Base-by-base conservation (phyloP, 768 basidiomycete species). In the Sarcodon aspratus region DNA sequence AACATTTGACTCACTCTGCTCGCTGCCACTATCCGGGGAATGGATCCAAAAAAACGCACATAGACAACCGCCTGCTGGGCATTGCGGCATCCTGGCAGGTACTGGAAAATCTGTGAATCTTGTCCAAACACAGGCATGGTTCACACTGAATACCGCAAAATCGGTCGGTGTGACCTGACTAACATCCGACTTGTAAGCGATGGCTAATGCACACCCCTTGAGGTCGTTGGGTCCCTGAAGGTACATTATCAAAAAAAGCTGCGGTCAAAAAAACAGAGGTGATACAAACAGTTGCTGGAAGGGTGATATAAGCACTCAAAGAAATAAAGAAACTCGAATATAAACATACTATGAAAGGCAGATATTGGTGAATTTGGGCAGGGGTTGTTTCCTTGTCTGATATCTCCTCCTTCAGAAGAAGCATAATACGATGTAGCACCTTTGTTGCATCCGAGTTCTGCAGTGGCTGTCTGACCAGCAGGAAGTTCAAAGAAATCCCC, bases 41-140 rank as follows among this genome's bases (percentile, higher is more conserved):
- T 85, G 80, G 21, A 84, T 77, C 84, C 82, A 86, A 59, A 82
- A 82, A 65, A 75, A 86, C 2, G 83, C 76, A 61, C 84, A 89
- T 33, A 71, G 71, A 56, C 84, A 87, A 15, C 75, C 75, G 13
- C 74, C 75, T 0, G 68, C 55, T 0, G 81, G 80, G 55, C 85
- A 87, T 7, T 80, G 66, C 0, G 85, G 85, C 79, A 88, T 80
- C 11, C 64, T 65, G 12, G 58, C 69, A 0, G 86, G 87, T 6
- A 89, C 80, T 43, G 72, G 58, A 54, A 88, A 89, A 46, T 78
- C 74, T 6, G 81, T 87, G 59, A 76, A 76, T 15, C 82, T 69
- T 18, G 66, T 73, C 80, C 80, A 88, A 0, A 85, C 84, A 53
- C 84, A 86, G 0, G 78, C 81, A 44, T 82, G 80, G 58, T 87